Evolutionary conservation across 768 basidiomycete genomes (phyloP).

Genomic region (Naganishia onofrii): DNA sequence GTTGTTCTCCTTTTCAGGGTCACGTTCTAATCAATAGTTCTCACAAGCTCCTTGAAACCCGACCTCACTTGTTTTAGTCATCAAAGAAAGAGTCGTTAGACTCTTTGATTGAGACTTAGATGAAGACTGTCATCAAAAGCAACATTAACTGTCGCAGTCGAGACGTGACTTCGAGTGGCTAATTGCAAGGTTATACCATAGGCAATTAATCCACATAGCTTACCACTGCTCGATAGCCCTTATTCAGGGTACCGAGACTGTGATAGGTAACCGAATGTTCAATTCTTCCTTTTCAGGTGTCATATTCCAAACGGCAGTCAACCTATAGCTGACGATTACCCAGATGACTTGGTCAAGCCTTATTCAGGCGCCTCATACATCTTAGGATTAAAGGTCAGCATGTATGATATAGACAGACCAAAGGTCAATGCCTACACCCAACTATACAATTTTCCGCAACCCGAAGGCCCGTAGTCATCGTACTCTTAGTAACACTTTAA

Average conservation of each 20-base stretch:
- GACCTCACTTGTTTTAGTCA: slow-evolving; percentile 56
- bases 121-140: slow-evolving; percentile 51
- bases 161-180: slow-evolving; percentile 53
- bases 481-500: slow-evolving; percentile 2
- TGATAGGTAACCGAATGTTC: slow-evolving; percentile 14
- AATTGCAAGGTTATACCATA: slow-evolving; percentile 52
- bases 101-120: slow-evolving; percentile 49
- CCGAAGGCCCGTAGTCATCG: background rate
- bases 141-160: slow-evolving; percentile 36
- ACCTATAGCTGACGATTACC: slow-evolving; percentile 14
- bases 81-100: slow-evolving; percentile 48
- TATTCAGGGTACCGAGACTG: slow-evolving; percentile 1
- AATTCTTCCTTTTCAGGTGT: background rate
- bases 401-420: slow-evolving; percentile 4
- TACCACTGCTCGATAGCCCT: slow-evolving; percentile 11
- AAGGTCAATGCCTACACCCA: background rate
- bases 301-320: background rate
- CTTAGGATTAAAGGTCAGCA: slow-evolving; percentile 16
- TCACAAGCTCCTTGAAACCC: slow-evolving; percentile 55
- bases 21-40: slow-evolving; percentile 35
- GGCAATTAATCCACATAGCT: slow-evolving; percentile 53
- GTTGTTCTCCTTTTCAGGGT: slow-evolving; percentile 27
- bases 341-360: slow-evolving; percentile 15
- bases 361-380: slow-evolving; percentile 10
- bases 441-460: slow-evolving; percentile 4